A percentile compares a stretch with the other conserved stretches of the same genome.
Evolutionary conservation across 306 rosid species (phyloP).

Genomic region (Geum urbanum): DNA sequence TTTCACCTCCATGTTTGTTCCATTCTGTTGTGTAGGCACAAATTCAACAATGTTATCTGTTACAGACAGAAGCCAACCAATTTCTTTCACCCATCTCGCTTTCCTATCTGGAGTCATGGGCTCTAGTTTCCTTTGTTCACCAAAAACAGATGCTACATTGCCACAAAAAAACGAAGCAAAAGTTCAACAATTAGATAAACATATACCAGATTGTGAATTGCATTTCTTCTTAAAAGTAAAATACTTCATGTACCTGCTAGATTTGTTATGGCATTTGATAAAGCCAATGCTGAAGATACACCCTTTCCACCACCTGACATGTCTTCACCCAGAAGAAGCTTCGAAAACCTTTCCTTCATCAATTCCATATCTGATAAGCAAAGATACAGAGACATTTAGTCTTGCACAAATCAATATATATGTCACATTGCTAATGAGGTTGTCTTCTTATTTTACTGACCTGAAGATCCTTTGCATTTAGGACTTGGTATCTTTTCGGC

Average conservation of each 20-base stretch:
- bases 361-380: slow-evolving; percentile 48
- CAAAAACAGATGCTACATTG: slow-evolving; percentile 77
- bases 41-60: slow-evolving; percentile 88
- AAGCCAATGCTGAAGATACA: slow-evolving; percentile 88
- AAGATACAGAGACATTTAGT: background rate
- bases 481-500: slow-evolving; percentile 2
- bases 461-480: background rate
- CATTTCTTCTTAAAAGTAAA: no score
- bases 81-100: slow-evolving; percentile 80
- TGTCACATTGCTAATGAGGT: background rate
- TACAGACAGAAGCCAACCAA: slow-evolving; percentile 83
- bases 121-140: slow-evolving; percentile 67
- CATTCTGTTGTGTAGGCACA: slow-evolving; percentile 73
- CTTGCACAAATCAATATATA: background rate
- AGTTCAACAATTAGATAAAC: no score
- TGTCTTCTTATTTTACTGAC: background rate
- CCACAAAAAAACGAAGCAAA: slow-evolving; percentile 14
- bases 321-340: slow-evolving; percentile 92
- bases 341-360: slow-evolving; percentile 82
- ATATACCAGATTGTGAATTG: no score
- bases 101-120: slow-evolving; percentile 66
- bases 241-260: slow-evolving; percentile 55
- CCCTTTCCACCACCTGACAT: slow-evolving; percentile 99
- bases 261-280: slow-evolving; percentile 90
- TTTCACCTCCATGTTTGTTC: slow-evolving; percentile 74